Evolutionary conservation across 2,329 filamentous ascomycete genomes (phyloP), one percentile per base, ranked within the genome.

Genomic region (Juglanconis oblonga): DNA sequence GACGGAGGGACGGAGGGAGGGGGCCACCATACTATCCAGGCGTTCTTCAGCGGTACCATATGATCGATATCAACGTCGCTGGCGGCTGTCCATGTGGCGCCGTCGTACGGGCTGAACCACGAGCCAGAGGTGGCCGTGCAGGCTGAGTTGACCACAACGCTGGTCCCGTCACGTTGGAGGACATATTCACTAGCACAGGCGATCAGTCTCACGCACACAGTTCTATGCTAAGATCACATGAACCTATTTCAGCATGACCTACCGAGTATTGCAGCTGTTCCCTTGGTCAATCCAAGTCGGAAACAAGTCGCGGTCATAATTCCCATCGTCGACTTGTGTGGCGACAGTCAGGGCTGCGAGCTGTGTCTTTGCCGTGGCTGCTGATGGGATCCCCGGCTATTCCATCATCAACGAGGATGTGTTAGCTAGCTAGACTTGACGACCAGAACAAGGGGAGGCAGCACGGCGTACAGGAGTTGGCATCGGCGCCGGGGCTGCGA

Each of bases 31-130:
- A 87, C 84, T 63, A 89, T 86, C 90, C 90, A 94, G 5, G 90
- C 90, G 69, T 93, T 91, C 70, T 88, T 87, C 62, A 96, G 72
- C 1, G 91, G 90, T 3, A 96, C 89, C 75, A 95, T 81, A 71
- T 95, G 91, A 72, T 95, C 91, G 62, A 95, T 94, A 66, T 94
- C 90, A 1, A 95, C 72, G 66, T 93, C 88, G 17, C 79, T 82
- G 1, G 89, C 83, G 0, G 78, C 76, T 0, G 84, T 88, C 87
- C 88, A 92, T 1, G 79, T 85, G 0, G 77, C 87, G 14, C 89
- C 90, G 68, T 94, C 91, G 70, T 90, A 95, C 0, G 89, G 88
- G 40, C 84, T 87, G 45, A 72, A 74, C 91, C 91, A 95, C 0
- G 77, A 79, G 4, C 91, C 91, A 3, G 83, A 85, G 0, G 81